Evolutionary conservation across 257 asterid genomes (phyloP).

Genomic region (Coffea eugenioides): DNA sequence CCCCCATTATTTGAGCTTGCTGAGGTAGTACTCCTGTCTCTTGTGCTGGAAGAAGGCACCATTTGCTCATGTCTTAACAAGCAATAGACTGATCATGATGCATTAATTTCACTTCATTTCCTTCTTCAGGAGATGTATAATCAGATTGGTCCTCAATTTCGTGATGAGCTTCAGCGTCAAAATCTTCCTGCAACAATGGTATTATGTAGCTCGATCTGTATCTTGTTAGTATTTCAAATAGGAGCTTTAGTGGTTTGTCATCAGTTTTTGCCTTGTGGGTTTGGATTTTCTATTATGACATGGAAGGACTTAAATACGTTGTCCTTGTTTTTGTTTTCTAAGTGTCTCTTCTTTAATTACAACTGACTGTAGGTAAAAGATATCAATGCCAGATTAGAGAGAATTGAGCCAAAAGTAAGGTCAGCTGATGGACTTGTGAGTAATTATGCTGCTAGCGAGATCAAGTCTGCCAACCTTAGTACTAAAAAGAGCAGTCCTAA

Average conservation of each 20-base stretch:
- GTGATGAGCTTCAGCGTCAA: conserved; percentile 90
- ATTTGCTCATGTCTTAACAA: neutral
- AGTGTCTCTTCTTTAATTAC: conserved; percentile 25
- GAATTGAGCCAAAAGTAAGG: conserved; percentile 78
- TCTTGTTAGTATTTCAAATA: neutral
- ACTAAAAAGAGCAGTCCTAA: conserved; percentile 86
- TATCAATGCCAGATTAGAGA: conserved; percentile 85
- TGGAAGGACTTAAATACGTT: conserved; percentile 11
- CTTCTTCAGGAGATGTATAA: conserved; percentile 82
- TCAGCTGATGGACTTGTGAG: conserved; percentile 62
- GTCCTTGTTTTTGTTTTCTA: conserved; percentile 2
- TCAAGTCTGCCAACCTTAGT: conserved; percentile 50
- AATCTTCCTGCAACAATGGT: conserved; percentile 77
- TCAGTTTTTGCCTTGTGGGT: neutral
- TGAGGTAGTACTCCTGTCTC: neutral
- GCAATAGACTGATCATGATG: neutral
- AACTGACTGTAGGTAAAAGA: conserved; percentile 69
- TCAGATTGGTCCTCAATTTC: conserved; percentile 89
- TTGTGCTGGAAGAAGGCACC: neutral
- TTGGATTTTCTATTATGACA: neutral
- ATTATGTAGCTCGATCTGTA: conserved; percentile 10
- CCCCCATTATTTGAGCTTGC: neutral
- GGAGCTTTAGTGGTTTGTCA: neutral
- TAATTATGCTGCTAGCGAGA: conserved; percentile 56
- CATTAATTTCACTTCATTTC: neutral